Conservation (phyloP, 768 basidiomycete genomes). For the Termitomyces sp. region DNA sequence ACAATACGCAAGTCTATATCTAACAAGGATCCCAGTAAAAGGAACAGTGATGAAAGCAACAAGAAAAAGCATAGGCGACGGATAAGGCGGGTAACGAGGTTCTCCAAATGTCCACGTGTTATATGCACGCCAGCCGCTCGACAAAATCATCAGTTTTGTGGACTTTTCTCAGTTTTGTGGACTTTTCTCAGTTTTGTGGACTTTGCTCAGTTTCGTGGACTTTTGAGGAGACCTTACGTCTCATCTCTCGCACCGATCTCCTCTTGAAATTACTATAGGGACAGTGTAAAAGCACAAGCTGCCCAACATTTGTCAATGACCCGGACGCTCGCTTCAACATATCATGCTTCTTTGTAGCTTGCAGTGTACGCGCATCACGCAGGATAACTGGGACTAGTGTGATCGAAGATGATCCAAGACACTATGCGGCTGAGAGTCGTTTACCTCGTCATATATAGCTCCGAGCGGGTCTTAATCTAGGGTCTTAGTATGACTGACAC, state of each 20-base stretch:
- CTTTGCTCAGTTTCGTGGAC: too few species aligned
- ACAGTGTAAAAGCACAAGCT: too few species aligned
- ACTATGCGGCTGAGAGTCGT: background rate
- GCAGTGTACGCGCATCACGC: background rate
- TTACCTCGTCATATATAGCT: slow-evolving; percentile 3
- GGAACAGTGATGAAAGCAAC: slow-evolving; percentile 11
- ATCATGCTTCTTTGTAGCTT: background rate
- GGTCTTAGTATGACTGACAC: slow-evolving; percentile 10
- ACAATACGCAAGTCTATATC: slow-evolving; percentile 16
- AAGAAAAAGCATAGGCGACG: background rate
- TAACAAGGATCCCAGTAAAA: slow-evolving; percentile 16
- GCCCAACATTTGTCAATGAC: background rate
- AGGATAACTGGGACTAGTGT: background rate
- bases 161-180: too few species aligned
- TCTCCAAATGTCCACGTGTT: too few species aligned
- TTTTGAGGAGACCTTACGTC: background rate
- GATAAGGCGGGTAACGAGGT: background rate
- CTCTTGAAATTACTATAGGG: too few species aligned
- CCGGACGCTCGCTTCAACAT: too few species aligned
- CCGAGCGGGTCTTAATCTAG: background rate
- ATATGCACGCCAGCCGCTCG: too few species aligned
- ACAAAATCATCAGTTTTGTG: too few species aligned
- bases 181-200: too few species aligned
- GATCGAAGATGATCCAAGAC: slow-evolving; percentile 8
- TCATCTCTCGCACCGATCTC: too few species aligned